These are phyloP conservation scores for Scedosporium minutisporum DNA, from an alignment of 2,329 filamentous ascomycete genomes.

Conservation along the genomic window DNA sequence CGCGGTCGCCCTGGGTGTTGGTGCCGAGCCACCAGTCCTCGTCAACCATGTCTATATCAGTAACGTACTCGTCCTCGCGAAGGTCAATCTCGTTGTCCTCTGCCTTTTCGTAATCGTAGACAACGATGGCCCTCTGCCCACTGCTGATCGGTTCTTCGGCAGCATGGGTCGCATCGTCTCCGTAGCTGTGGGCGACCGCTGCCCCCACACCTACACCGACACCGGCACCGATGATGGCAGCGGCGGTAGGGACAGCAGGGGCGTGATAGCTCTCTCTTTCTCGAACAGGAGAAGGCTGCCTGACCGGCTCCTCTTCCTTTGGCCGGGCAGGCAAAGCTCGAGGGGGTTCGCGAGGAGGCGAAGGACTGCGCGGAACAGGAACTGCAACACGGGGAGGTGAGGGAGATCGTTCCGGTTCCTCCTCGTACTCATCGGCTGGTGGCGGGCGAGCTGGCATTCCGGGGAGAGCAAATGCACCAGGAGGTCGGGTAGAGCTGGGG, in stretches of 20 bases:
- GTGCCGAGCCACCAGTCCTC: constrained; percentile 98
- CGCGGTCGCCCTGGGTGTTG: constrained; percentile 73
- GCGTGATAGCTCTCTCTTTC: constrained; percentile 6
- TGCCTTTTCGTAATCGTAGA: constrained; percentile 95
- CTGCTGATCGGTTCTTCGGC: constrained; percentile 21
- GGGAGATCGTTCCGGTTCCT: constrained; percentile 46
- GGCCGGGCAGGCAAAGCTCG: constrained; percentile 5
- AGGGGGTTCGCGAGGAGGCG: constrained; percentile 8
- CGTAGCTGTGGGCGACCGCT: constrained; percentile 2
- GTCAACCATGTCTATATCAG: constrained; percentile 93
- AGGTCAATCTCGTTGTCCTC: constrained; percentile 96
- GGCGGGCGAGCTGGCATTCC: constrained; percentile 58
- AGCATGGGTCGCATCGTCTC: background rate
- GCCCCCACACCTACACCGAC: background rate
- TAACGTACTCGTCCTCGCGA: constrained; percentile 77
- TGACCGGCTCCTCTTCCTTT: constrained; percentile 7
- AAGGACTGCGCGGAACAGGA: constrained; percentile 59
- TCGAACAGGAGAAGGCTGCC: background rate
- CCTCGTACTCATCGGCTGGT: constrained; percentile 44
- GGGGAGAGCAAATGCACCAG: constrained; percentile 68
- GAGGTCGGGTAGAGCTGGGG: constrained; percentile 58
- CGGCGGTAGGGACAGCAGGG: constrained; percentile 3
- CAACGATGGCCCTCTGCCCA: constrained; percentile 66
- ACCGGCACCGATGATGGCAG: background rate
- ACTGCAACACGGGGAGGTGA: constrained; percentile 82